These are phyloP conservation scores for Tolypocladium album DNA, from an alignment of 2,329 filamentous ascomycete species.

Conservation along the genomic window DNA sequence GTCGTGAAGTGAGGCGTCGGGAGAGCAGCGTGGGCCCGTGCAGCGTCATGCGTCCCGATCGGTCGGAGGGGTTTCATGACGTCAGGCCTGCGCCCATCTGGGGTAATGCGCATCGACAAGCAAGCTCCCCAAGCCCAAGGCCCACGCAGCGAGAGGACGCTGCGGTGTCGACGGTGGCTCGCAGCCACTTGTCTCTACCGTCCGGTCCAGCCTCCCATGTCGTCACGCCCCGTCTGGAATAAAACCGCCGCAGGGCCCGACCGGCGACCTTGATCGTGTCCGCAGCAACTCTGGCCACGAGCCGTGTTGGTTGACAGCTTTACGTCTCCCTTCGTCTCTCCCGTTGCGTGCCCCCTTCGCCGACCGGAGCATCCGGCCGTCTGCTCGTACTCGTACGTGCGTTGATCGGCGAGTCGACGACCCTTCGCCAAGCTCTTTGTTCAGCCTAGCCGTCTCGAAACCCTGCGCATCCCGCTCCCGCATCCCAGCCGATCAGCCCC, in stretches of 20 bases:
- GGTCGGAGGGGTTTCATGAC: constrained; percentile 10
- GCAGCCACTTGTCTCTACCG: not conserved
- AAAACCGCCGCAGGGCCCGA: not conserved
- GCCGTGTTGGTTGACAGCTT: not conserved
- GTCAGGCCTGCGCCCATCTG: constrained; percentile 7
- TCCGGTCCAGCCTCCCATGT: not conserved
- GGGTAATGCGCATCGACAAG: not conserved
- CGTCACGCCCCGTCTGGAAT: not conserved
- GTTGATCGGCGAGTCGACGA: not conserved
- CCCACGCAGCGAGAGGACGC: not conserved
- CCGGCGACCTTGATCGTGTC: not conserved
- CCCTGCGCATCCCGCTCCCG: not conserved
- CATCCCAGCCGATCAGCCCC: not conserved
- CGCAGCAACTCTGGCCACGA: not conserved
- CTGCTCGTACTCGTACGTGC: not conserved
- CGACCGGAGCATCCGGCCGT: not conserved
- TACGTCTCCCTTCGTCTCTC: not conserved
- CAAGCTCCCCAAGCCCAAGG: not conserved
- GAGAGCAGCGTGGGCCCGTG: not conserved
- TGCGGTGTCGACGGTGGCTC: not conserved
- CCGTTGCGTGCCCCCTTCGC: not conserved
- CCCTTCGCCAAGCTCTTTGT: not conserved
- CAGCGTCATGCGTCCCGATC: constrained; percentile 7
- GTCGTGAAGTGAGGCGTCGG: no score
- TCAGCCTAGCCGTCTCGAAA: not conserved